Evolutionary conservation across 2,329 filamentous ascomycete species (phyloP), one percentile per base, ranked within the genome.

Genomic region (Hymenoscyphus occultus): DNA sequence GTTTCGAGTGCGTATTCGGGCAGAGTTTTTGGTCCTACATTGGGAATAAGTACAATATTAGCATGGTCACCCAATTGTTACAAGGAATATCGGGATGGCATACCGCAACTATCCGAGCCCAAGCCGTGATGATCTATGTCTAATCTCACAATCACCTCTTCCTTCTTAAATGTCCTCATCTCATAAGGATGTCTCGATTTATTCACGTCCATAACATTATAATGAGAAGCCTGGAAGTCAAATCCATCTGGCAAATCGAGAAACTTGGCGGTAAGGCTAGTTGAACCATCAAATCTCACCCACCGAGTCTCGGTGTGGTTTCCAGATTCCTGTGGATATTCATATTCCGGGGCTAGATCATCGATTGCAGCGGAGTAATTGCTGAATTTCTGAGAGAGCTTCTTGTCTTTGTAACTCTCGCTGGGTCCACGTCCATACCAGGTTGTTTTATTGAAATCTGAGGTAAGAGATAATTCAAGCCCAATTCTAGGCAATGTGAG

Each of bases 341-440:
- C 88, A 71, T 90, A 90, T 48, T 83, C 79, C 2, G 83, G 79
- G 73, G 82, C 84, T 0, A 90, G 77, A 0, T 81, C 77, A 58
- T 84, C 81, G 0, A 86, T 76, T 0, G 68, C 71, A 7, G 74
- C 71, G 1, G 78, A 77, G 76, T 81, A 87, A 56, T 81, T 82
- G 10, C 86, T 87, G 3, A 89, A 76, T 1, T 77, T 76, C 71
- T 90, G 86, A 2, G 84, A 82, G 19, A 80, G 73, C 73, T 90
- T 89, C 78, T 83, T 88, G 76, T 92, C 89, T 16, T 78, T 77
- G 77, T 91, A 92, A 12, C 81, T 84, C 74, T 90, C 87, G 2
- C 85, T 85, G 0, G 86, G 86, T 0, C 89, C 89, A 3, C 86
- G 83, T 5, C 89, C 88, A 71, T 86, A 90, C 88, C 88, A 92